Percentiles rank a stretch among this genome's conserved stretches.
These are phyloP conservation scores for Coleophoma eucalyptorum DNA, from an alignment of 2,329 filamentous ascomycete genomes.

Conservation along the genomic window DNA sequence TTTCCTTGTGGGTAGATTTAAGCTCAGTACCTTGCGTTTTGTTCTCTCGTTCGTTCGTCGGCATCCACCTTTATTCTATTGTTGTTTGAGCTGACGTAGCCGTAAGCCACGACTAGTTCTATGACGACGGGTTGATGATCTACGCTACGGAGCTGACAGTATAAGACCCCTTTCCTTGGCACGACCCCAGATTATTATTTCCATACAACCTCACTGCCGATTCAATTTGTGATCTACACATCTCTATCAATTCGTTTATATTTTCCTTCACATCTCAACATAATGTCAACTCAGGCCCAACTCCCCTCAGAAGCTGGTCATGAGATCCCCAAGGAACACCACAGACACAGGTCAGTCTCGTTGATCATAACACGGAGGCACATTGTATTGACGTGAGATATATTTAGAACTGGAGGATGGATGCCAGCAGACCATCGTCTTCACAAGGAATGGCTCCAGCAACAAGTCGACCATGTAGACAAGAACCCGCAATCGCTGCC, in stretches of 20 bases:
- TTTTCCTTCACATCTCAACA: background rate
- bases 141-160: background rate
- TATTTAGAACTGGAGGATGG: slow-evolving; percentile 51
- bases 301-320: background rate
- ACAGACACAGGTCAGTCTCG: background rate
- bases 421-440: slow-evolving; percentile 59
- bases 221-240: background rate
- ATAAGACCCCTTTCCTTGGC: background rate
- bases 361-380: background rate
- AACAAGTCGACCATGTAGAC: slow-evolving; percentile 52
- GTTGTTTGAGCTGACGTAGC: background rate
- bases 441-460: slow-evolving; percentile 59
- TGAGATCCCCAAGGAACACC: background rate
- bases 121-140: background rate
- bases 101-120: background rate
- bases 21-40: too few species aligned
- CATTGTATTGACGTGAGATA: background rate
- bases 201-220: background rate
- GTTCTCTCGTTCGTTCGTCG: too few species aligned
- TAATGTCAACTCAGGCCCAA: background rate
- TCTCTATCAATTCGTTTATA: background rate
- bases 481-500: slow-evolving; percentile 44
- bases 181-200: background rate
- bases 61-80: too few species aligned
- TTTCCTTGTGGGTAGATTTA: too few species aligned